Conservation (phyloP, 805 yeast species). For the Candida nanaspora region DNA sequence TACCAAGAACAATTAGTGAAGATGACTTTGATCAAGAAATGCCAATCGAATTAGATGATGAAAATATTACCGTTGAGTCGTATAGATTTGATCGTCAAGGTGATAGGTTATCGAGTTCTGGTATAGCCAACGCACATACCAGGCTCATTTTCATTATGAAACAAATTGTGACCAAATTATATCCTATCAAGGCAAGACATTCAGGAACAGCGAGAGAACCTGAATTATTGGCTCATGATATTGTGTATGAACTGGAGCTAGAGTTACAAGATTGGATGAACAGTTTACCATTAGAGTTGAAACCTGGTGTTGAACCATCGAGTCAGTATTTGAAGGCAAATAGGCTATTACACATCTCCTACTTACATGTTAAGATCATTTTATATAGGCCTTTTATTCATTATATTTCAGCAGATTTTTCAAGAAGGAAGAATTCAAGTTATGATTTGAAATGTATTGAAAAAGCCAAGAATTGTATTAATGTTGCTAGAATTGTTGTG, state of each 20-base stretch:
- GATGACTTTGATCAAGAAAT: constrained; percentile 84
- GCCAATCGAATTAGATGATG: constrained; percentile 82
- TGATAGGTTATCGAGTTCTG: constrained; percentile 59
- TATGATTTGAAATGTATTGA: constrained; percentile 56
- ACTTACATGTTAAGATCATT: constrained; percentile 70
- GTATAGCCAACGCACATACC: constrained; percentile 83
- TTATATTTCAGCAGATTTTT: constrained; percentile 55
- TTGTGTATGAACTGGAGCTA: constrained; percentile 56
- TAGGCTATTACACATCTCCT: constrained; percentile 63
- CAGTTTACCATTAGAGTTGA: constrained; percentile 60
- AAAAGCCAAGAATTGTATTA: constrained; percentile 76
- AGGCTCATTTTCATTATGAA: constrained; percentile 62
- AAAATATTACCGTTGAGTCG: constrained; percentile 65
- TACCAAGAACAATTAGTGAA: constrained; percentile 70
- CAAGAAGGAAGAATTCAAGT: constrained; percentile 14
- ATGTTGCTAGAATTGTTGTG: constrained; percentile 77
- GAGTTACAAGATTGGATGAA: constrained; percentile 70
- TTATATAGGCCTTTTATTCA: constrained; percentile 86
- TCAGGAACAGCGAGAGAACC: constrained; percentile 24
- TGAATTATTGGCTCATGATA: constrained; percentile 24
- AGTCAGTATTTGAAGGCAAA: constrained; percentile 65
- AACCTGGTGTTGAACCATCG: constrained; percentile 66
- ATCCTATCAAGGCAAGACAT: constrained; percentile 54
- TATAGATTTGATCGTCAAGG: constrained; percentile 35
- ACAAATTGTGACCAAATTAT: constrained; percentile 62